Evolutionary conservation across 345 rosid species (phyloP).

Genomic region (Gossypium stocksii): DNA sequence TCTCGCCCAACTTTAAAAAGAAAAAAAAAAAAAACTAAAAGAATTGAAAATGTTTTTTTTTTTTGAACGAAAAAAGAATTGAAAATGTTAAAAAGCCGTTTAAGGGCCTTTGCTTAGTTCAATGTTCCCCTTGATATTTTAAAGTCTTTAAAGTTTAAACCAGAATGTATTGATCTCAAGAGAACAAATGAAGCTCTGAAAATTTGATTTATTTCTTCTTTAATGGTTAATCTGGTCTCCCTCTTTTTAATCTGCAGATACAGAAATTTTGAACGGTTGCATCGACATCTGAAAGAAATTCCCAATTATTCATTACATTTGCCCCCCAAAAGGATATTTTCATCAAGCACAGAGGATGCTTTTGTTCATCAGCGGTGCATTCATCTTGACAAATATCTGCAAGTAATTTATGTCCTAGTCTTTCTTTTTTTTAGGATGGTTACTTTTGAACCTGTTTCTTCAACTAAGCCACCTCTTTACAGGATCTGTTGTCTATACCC

Average conservation of each 20-base stretch:
- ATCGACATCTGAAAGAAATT: constrained; percentile 88
- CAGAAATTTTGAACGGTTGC: constrained; percentile 91
- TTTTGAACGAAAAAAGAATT: neutral
- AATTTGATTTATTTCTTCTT: constrained; percentile 13
- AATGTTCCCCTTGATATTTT: neutral
- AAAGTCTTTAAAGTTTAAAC: constrained; percentile 5
- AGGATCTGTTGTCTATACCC: constrained; percentile 95
- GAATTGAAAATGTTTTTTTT: neutral
- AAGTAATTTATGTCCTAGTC: constrained; percentile 41
- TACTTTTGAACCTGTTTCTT: constrained; percentile 16
- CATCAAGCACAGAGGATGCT: constrained; percentile 96
- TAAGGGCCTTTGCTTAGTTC: neutral
- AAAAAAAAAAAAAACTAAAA: no score
- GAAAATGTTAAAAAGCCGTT: neutral
- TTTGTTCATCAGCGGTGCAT: constrained; percentile 99
- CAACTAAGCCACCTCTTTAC: constrained; percentile 24
- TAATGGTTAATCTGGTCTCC: neutral
- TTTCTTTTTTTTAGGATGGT: constrained; percentile 15
- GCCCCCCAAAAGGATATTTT: constrained; percentile 98
- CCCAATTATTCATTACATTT: constrained; percentile 93
- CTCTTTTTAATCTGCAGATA: constrained; percentile 48
- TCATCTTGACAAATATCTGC: constrained; percentile 91
- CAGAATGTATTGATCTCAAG: neutral
- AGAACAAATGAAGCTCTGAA: constrained; percentile 10
- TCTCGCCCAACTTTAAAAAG: constrained; percentile 23